Conservation (phyloP, 1,284 basidiomycete genomes). For the Cystobasidium sp. region DNA sequence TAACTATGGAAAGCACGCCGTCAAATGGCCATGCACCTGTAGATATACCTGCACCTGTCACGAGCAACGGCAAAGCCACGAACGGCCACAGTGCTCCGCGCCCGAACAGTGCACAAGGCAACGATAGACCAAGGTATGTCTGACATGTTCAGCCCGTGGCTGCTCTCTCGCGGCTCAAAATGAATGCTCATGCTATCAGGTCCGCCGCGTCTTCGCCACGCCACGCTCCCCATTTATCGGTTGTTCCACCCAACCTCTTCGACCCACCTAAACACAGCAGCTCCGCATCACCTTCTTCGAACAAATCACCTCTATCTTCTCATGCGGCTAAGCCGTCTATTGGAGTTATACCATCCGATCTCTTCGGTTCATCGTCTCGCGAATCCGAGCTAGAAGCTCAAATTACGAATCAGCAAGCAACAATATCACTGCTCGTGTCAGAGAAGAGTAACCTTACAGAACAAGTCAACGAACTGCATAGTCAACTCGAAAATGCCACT, state of each 20-base stretch:
- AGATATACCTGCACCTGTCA: background rate
- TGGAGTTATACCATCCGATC: slow-evolving; percentile 43
- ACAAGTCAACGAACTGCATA: slow-evolving; percentile 44
- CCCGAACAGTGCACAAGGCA: background rate
- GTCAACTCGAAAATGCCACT: slow-evolving; percentile 39
- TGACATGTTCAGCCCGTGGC: background rate
- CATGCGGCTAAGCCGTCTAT: slow-evolving; percentile 36
- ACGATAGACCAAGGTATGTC: background rate
- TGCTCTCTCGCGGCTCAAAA: no score
- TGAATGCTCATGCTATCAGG: background rate
- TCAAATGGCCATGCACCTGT: background rate
- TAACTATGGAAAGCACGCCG: background rate
- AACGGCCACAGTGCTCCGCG: background rate
- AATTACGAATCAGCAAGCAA: slow-evolving; percentile 39
- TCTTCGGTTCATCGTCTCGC: slow-evolving; percentile 46
- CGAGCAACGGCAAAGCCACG: background rate
- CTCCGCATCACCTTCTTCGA: slow-evolving; percentile 8
- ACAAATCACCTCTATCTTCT: slow-evolving; percentile 14
- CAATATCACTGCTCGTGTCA: slow-evolving; percentile 44
- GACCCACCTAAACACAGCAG: slow-evolving; percentile 13
- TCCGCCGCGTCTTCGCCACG: slow-evolving; percentile 31
- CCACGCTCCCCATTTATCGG: slow-evolving; percentile 33
- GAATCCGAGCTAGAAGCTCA: slow-evolving; percentile 15
- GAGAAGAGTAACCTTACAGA: slow-evolving; percentile 42
- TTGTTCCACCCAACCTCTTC: slow-evolving; percentile 39